Conservation (phyloP, 768 basidiomycete species). For the Tulasnella sp. region DNA sequence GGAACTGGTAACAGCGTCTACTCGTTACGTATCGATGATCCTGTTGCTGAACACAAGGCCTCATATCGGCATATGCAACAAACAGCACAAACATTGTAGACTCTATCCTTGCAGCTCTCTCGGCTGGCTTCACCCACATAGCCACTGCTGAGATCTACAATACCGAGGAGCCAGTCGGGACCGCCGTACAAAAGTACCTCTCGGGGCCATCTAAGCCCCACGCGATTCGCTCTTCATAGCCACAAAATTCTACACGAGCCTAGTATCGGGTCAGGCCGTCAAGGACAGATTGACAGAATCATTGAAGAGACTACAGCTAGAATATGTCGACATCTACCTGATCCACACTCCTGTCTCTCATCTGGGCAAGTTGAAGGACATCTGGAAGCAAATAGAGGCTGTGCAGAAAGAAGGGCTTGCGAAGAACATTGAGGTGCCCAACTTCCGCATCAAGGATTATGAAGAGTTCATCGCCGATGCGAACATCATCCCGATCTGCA, state of each 20-base stretch:
- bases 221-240: slow-evolving; percentile 27
- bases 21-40: background rate
- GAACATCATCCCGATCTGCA: slow-evolving; percentile 26
- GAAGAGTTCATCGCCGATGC: slow-evolving; percentile 24
- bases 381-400: slow-evolving; percentile 26
- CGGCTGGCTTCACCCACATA: slow-evolving; percentile 23
- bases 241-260: slow-evolving; percentile 17
- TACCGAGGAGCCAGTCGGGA: slow-evolving; percentile 26
- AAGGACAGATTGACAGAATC: slow-evolving; percentile 22
- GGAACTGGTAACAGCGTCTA: slow-evolving; percentile 1
- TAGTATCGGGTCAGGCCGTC: slow-evolving; percentile 19
- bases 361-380: slow-evolving; percentile 19
- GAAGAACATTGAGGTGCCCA: slow-evolving; percentile 31
- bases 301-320: slow-evolving; percentile 25
- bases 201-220: slow-evolving; percentile 17
- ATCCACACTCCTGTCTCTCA: slow-evolving; percentile 24
- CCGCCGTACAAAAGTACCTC: slow-evolving; percentile 22
- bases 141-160: slow-evolving; percentile 27
- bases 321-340: slow-evolving; percentile 26
- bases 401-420: slow-evolving; percentile 24
- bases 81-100: background rate
- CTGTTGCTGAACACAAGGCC: background rate
- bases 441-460: slow-evolving; percentile 29
- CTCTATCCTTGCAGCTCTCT: slow-evolving; percentile 19
- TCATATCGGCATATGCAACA: background rate